phyloP scores from a whole-genome alignment of 2,329 filamentous ascomycete species.

The Alternaria arborescens region DNA sequence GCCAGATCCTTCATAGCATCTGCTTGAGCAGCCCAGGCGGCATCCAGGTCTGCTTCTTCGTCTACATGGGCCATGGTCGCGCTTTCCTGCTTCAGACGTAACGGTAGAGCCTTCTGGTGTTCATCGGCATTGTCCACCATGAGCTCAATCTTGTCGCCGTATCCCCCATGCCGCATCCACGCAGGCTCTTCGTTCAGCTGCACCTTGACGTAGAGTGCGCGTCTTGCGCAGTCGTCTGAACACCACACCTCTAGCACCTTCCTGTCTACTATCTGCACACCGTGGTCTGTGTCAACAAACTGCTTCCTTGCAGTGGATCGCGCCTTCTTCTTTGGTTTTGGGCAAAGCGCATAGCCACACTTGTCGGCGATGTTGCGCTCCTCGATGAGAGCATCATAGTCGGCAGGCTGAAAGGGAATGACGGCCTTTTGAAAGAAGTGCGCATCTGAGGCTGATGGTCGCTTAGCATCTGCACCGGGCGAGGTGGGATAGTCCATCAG shows the following conservation, averaged over 20 bases:
- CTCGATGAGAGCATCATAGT: constrained; percentile 87
- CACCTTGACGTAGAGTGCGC: constrained; percentile 85
- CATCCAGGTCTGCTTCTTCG: constrained; percentile 43
- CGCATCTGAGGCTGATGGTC: constrained; percentile 67
- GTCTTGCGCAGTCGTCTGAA: constrained; percentile 76
- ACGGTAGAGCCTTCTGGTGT: constrained; percentile 36
- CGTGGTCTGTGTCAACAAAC: constrained; percentile 69
- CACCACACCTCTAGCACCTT: constrained; percentile 88
- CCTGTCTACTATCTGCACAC: constrained; percentile 71
- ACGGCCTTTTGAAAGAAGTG: constrained; percentile 72
- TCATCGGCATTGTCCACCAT: constrained; percentile 49
- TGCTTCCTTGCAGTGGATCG: constrained; percentile 64
- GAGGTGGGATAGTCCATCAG: constrained; percentile 71
- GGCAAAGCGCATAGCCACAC: constrained; percentile 87
- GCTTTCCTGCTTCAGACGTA: constrained; percentile 37
- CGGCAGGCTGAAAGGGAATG: constrained; percentile 79
- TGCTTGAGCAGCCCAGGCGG: constrained; percentile 46
- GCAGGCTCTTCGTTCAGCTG: constrained; percentile 86
- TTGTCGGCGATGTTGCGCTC: constrained; percentile 85
- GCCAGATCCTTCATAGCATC: constrained; percentile 52
- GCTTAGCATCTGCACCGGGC: constrained; percentile 60
- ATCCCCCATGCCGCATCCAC: constrained; percentile 75
- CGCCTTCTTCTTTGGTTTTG: constrained; percentile 66
- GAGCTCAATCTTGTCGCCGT: constrained; percentile 50
- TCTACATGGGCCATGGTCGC: constrained; percentile 21